Evolutionary conservation across 768 basidiomycete species (phyloP), one percentile per base, ranked within the genome.

Genomic region (Auriscalpium vulgare): DNA sequence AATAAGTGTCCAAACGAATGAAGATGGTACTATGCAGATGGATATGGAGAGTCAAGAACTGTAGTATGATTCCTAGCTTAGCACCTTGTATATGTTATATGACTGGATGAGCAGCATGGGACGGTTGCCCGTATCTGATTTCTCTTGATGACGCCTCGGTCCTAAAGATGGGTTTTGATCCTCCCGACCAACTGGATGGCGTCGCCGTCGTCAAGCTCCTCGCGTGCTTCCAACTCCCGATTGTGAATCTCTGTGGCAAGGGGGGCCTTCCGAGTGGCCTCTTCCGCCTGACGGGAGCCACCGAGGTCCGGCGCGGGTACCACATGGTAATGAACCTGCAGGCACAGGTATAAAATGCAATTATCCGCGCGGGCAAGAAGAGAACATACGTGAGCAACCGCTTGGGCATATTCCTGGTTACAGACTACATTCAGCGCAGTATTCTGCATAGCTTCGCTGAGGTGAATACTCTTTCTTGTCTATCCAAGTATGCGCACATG

Each of bases 391-490:
- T 89, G 87, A n/a, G 81, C 82, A 8, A 89, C 85, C 4, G 84
- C 84, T 65, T 89, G 87, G 0, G 87, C 87, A 62, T 89, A 89
- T 67, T 88, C 87, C 64, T 89, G 87, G 65, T 88, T 88, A 63
- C 86, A 87, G 4, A 88, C 87, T 7, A 89, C 79, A 64, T 88
- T 89, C 48, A 89, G 72, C 8, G 74, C 85, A 14, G 84, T 84
- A 60, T 87, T 84, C 10, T 79, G 73, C 23, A 87, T 61, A 1
- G 80, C 85, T 87, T 34, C 29, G 29, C 5, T 29, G 29, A 29
- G 2, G 4, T 29, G 29, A 29, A 4, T 7, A 29, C 29, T 29
- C 29, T 29, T 29, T 29, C 1, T 5, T 29, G 1, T 29, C 29
- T 29, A 29, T 29, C 29, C 29, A 7, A 29, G 29, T 4, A 29